phyloP scores from a whole-genome alignment of 2,329 filamentous ascomycete species.

The Pseudogymnoascus sp. region DNA sequence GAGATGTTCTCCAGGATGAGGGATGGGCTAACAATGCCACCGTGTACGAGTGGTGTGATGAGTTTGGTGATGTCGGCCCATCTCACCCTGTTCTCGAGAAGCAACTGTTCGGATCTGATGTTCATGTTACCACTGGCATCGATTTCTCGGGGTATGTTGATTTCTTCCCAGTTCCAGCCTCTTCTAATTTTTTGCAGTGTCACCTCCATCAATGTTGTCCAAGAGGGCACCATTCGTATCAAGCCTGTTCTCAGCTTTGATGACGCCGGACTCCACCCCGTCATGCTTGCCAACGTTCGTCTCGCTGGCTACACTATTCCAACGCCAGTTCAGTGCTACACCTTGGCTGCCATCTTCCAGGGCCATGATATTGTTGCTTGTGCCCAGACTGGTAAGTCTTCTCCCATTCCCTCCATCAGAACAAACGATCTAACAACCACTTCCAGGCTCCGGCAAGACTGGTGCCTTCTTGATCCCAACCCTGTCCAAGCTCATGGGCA shows the following conservation, averaged over 20 bases:
- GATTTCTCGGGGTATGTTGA: conserved; percentile 53
- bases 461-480: conserved; percentile 87
- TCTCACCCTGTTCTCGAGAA: conserved; percentile 60
- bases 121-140: conserved; percentile 45
- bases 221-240: conserved; percentile 48
- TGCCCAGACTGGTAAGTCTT: conserved; percentile 78
- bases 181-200: conserved; percentile 38
- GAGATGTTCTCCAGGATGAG: neutral
- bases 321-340: conserved; percentile 82
- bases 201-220: conserved; percentile 43
- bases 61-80: conserved; percentile 79
- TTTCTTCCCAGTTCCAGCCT: neutral
- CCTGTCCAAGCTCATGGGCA: conserved; percentile 87
- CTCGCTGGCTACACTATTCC: conserved; percentile 63
- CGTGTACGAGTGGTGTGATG: conserved; percentile 76
- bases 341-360: conserved; percentile 67
- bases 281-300: conserved; percentile 68
- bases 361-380: conserved; percentile 80
- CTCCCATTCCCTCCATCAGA: conserved; percentile 10
- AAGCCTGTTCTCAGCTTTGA: conserved; percentile 52
- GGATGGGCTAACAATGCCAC: conserved; percentile 24
- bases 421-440: conserved; percentile 12
- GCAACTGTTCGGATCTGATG: conserved; percentile 59
- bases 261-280: conserved; percentile 75
- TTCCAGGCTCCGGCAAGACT: conserved; percentile 85